A percentile compares a stretch with the other conserved stretches of the same genome.
Conservation (phyloP, 495 filamentous ascomycete species). For the Neurospora sp. region DNA sequence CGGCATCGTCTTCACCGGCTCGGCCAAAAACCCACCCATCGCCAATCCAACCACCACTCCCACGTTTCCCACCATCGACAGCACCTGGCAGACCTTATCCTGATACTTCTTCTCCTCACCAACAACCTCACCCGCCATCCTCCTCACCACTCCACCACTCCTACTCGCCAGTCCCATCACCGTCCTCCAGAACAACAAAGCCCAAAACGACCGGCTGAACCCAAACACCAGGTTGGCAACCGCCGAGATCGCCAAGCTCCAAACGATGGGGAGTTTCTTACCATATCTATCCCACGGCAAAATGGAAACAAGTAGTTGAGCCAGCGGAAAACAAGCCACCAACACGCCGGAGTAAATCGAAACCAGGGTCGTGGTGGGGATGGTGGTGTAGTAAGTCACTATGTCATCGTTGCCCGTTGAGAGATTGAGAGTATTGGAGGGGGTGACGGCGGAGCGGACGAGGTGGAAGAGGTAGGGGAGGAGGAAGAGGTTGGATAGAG, state of each 20-base stretch:
- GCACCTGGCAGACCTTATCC: slow-evolving; percentile 64
- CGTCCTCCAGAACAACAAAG: slow-evolving; percentile 56
- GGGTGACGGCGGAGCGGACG: slow-evolving; percentile 37
- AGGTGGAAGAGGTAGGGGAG: slow-evolving; percentile 50
- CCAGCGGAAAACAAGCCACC: slow-evolving; percentile 6
- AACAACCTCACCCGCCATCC: slow-evolving; percentile 65
- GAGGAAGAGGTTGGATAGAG: slow-evolving; percentile 39
- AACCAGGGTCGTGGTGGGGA: not conserved
- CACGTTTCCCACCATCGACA: slow-evolving; percentile 71
- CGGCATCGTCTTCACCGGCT: slow-evolving; percentile 57
- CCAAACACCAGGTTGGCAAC: slow-evolving; percentile 65
- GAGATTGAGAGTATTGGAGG: slow-evolving; percentile 50
- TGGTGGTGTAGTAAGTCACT: not conserved
- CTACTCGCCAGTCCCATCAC: slow-evolving; percentile 62
- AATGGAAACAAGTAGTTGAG: slow-evolving; percentile 45
- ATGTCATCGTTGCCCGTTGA: slow-evolving; percentile 35
- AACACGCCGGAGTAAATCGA: slow-evolving; percentile 4
- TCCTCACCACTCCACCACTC: slow-evolving; percentile 72
- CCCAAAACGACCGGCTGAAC: slow-evolving; percentile 57
- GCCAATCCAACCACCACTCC: slow-evolving; percentile 51
- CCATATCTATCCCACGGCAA: slow-evolving; percentile 50
- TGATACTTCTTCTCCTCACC: slow-evolving; percentile 57
- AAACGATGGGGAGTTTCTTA: slow-evolving; percentile 65
- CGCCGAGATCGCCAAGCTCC: slow-evolving; percentile 60
- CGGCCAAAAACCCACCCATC: slow-evolving; percentile 60